These are phyloP conservation scores for Truncatella angustata DNA, from an alignment of 2,329 filamentous ascomycete genomes.

Conservation along the genomic window DNA sequence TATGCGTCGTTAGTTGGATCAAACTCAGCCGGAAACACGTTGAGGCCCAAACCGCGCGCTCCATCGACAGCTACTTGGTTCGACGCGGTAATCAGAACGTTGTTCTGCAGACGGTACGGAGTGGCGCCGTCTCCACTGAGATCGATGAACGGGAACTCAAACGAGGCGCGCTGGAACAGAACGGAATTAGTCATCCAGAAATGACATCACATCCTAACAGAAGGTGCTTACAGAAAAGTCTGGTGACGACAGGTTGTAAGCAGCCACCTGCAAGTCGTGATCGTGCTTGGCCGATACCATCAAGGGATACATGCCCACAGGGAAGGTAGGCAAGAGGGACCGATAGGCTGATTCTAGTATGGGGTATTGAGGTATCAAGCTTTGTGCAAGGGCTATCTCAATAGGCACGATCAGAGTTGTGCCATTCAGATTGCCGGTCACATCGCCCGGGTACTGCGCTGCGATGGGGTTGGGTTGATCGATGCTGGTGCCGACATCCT, in stretches of 20 bases:
- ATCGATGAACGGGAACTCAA: constrained; percentile 57
- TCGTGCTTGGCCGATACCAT: constrained; percentile 48
- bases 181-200: background rate
- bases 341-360: constrained; percentile 51
- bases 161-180: constrained; percentile 44
- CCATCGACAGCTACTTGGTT: constrained; percentile 43
- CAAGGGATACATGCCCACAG: constrained; percentile 51
- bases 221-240: constrained; percentile 46
- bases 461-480: constrained; percentile 47
- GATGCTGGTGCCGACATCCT: constrained; percentile 22
- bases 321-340: constrained; percentile 45
- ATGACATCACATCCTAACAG: background rate
- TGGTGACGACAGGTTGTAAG: constrained; percentile 35
- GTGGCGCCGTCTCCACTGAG: constrained; percentile 47
- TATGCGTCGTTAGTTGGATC: constrained; percentile 51
- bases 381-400: constrained; percentile 41
- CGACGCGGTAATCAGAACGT: constrained; percentile 43
- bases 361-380: constrained; percentile 47
- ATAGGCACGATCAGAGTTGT: constrained; percentile 53
- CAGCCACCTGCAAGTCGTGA: constrained; percentile 46
- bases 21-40: constrained; percentile 39
- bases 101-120: constrained; percentile 49
- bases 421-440: constrained; percentile 53
- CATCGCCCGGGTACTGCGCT: constrained; percentile 41
- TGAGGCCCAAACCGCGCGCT: constrained; percentile 44